Evolutionary conservation across 768 basidiomycete species (phyloP).

Genomic region (Phylloporus sp.): DNA sequence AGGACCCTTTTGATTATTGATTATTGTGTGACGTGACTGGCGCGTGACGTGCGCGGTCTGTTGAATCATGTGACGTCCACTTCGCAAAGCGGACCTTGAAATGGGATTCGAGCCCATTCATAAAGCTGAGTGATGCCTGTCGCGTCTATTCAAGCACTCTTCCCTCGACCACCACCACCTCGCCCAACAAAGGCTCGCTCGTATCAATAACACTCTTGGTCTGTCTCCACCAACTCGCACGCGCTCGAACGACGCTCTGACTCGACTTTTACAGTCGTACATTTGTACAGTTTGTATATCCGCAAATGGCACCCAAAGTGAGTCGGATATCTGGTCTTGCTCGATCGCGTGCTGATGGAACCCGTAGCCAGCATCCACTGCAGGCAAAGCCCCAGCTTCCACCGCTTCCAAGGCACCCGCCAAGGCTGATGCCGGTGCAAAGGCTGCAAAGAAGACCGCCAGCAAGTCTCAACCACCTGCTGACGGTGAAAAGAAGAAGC

Average conservation of each 20-base stretch:
- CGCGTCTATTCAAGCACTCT: conserved; percentile 27
- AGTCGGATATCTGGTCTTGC: conserved; percentile 8
- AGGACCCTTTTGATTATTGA: no score
- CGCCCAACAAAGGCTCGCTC: conserved; percentile 12
- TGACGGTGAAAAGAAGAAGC: conserved; percentile 74
- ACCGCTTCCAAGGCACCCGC: conserved; percentile 58
- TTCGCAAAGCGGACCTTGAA: conserved; percentile 32
- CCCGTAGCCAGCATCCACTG: conserved; percentile 38
- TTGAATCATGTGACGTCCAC: conserved; percentile 31
- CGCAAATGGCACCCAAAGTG: conserved; percentile 37
- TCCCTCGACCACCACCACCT: conserved; percentile 29
- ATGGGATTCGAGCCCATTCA: conserved; percentile 29
- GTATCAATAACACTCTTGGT: conserved; percentile 24
- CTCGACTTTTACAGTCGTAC: conserved; percentile 19
- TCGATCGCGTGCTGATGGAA: conserved; percentile 8
- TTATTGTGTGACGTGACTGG: conserved; percentile 14
- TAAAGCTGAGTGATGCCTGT: conserved; percentile 27
- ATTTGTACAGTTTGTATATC: conserved; percentile 30
- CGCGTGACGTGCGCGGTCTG: conserved; percentile 35
- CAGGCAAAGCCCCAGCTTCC: conserved; percentile 42
- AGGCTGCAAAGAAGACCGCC: conserved; percentile 59
- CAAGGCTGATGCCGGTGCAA: conserved; percentile 36
- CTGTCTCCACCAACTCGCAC: conserved; percentile 3
- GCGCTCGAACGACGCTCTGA: conserved; percentile 13
- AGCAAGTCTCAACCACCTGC: conserved; percentile 48